Conservation (phyloP, 2,329 filamentous ascomycete species). For the Bisporella sp. region DNA sequence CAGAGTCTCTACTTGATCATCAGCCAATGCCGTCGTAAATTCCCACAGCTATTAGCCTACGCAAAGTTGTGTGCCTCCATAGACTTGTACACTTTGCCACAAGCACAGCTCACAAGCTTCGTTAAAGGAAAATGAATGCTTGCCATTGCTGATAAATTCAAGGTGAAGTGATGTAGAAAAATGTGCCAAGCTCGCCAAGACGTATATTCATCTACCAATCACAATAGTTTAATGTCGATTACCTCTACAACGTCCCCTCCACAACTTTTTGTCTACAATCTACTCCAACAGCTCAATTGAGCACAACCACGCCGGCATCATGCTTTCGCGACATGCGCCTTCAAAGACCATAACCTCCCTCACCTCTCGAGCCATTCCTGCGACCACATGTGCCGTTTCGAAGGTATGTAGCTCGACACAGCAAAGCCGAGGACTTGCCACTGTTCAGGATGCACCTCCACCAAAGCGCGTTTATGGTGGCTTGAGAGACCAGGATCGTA, state of each 20-base stretch:
- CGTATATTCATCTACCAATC: conserved; percentile 8
- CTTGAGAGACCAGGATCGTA: conserved; percentile 92
- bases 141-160: too few relatives aligned
- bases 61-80: too few relatives aligned
- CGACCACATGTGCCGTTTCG: conserved; percentile 18
- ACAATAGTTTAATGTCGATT: conserved; percentile 9
- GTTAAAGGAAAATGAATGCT: too few relatives aligned
- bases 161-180: too few relatives aligned
- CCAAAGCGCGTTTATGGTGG: conserved; percentile 72
- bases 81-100: too few relatives aligned
- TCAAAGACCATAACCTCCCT: conserved; percentile 25
- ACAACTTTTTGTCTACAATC: conserved; percentile 13
- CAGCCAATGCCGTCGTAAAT: too few relatives aligned
- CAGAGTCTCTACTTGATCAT: too few relatives aligned
- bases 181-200: too few relatives aligned
- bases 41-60: too few relatives aligned
- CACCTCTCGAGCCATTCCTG: conserved; percentile 24
- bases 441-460: conserved; percentile 67
- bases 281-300: conserved; percentile 24
- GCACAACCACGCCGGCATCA: conserved; percentile 25
- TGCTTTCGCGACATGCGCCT: conserved; percentile 30
- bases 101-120: too few relatives aligned
- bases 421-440: conserved; percentile 68
- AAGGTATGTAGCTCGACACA: conserved; percentile 29
- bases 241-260: conserved; percentile 15